Conservation (phyloP, 106 monocot genomes). For the Vanilla planifolia region DNA sequence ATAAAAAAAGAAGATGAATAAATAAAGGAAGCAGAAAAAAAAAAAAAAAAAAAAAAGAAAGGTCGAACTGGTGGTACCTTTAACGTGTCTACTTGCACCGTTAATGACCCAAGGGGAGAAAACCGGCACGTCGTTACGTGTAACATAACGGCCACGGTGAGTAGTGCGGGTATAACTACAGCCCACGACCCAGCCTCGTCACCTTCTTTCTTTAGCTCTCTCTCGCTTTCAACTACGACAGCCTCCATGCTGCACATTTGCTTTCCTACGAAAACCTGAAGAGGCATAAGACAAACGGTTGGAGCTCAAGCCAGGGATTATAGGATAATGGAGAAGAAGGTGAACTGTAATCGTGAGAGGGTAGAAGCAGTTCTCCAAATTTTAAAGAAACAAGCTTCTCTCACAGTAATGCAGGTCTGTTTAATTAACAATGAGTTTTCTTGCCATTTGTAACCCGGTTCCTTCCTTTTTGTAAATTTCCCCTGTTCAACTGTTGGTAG, state of each 20-base stretch:
- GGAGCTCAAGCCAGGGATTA: not conserved
- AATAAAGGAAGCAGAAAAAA: not conserved
- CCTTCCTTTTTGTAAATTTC: not conserved
- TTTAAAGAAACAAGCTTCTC: slow-evolving; percentile 34
- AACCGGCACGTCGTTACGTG: not conserved
- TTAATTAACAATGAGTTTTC: not conserved
- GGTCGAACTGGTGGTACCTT: not conserved
- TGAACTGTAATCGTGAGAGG: slow-evolving; percentile 9
- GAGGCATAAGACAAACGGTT: not conserved
- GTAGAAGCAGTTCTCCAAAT: slow-evolving; percentile 28
- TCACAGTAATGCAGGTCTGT: slow-evolving; percentile 31
- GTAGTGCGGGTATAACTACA: slow-evolving; percentile 8
- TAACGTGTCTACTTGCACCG: slow-evolving; percentile 2
- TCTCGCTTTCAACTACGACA: not conserved
- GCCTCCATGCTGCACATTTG: too few species aligned
- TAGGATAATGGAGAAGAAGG: slow-evolving; percentile 17
- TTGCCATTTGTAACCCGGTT: not conserved
- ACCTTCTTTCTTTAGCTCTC: not conserved
- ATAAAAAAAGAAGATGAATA: not conserved
- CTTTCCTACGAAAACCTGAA: slow-evolving; percentile 1
- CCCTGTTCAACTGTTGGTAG: not conserved
- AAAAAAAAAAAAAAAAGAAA: not conserved
- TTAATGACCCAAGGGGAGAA: slow-evolving; percentile 5
- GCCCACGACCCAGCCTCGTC: not conserved
- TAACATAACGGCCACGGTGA: slow-evolving; percentile 23